Evolutionary conservation across 2,329 filamentous ascomycete genomes (phyloP).

Genomic region (Aureobasidium namibiae): DNA sequence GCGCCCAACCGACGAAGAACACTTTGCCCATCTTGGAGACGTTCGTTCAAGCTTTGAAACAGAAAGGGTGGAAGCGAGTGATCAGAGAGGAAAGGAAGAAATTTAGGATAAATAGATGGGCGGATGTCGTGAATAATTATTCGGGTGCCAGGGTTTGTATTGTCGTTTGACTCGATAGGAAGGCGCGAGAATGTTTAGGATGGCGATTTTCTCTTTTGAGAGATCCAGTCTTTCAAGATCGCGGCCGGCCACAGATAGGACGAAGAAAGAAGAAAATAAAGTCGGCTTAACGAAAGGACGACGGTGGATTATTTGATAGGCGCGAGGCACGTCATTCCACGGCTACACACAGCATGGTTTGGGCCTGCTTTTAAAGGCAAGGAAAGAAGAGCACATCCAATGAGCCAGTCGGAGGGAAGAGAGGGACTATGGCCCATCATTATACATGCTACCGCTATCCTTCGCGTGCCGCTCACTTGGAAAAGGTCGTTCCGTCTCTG

Average conservation of each 20-base stretch:
- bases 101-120: not conserved
- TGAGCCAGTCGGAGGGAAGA: not conserved
- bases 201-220: not conserved
- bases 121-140: not conserved
- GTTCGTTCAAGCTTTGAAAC: not conserved
- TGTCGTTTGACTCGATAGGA: not conserved
- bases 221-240: not conserved
- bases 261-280: not conserved
- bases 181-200: not conserved
- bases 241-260: not conserved
- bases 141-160: not conserved
- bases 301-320: not conserved
- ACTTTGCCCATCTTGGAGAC: slow-evolving; percentile 10
- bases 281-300: not conserved
- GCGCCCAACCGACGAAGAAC: slow-evolving; percentile 53
- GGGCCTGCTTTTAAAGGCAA: slow-evolving; percentile 10
- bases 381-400: not conserved
- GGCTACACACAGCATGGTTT: slow-evolving; percentile 9
- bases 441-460: slow-evolving; percentile 6
- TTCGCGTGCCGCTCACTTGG: not conserved
- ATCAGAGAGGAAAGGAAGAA: not conserved
- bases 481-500: slow-evolving; percentile 1
- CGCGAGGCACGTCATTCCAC: slow-evolving; percentile 8
- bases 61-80: not conserved
- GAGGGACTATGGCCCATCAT: not conserved